These are phyloP conservation scores for Lunasporangiospora selenospora DNA, from an alignment of 192 early-diverging fungal genomes.

Conservation along the genomic window DNA sequence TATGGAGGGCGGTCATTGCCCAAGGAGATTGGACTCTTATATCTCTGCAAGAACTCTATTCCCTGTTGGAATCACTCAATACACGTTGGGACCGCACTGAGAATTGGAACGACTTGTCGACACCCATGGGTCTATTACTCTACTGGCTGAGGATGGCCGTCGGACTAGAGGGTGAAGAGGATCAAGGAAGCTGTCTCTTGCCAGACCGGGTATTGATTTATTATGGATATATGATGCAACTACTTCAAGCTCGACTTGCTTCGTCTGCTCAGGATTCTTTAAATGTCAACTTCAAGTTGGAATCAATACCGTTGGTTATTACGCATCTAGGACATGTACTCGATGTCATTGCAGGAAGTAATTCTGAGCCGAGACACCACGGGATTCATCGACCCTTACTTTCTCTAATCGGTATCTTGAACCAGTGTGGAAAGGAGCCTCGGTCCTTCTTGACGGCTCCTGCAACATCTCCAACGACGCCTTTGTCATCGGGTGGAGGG, in stretches of 20 bases:
- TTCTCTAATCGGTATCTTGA: slow-evolving; percentile 23
- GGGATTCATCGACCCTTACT: slow-evolving; percentile 15
- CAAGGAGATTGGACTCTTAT: slow-evolving; percentile 20
- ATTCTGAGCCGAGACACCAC: slow-evolving; percentile 7
- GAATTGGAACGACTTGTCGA: slow-evolving; percentile 22
- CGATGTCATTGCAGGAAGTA: slow-evolving; percentile 24
- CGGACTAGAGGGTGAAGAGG: slow-evolving; percentile 19
- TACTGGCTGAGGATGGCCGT: slow-evolving; percentile 45
- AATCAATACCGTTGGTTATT: slow-evolving; percentile 10
- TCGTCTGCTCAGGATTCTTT: slow-evolving; percentile 37
- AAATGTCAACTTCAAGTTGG: slow-evolving; percentile 33
- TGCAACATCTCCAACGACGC: not conserved
- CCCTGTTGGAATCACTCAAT: slow-evolving; percentile 9
- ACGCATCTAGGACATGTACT: slow-evolving; percentile 30
- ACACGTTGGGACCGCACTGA: slow-evolving; percentile 18
- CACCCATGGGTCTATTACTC: slow-evolving; percentile 16
- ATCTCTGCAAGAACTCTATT: not conserved
- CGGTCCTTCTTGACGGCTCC: not conserved
- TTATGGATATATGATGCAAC: slow-evolving; percentile 18
- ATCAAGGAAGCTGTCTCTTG: not conserved
- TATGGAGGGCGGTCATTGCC: slow-evolving; percentile 20
- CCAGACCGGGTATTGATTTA: slow-evolving; percentile 24
- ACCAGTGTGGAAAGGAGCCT: slow-evolving; percentile 22
- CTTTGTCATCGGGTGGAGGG: not conserved
- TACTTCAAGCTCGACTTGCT: slow-evolving; percentile 26